Conservation (phyloP, 805 yeast genomes). For the Myxozyma monticola region DNA sequence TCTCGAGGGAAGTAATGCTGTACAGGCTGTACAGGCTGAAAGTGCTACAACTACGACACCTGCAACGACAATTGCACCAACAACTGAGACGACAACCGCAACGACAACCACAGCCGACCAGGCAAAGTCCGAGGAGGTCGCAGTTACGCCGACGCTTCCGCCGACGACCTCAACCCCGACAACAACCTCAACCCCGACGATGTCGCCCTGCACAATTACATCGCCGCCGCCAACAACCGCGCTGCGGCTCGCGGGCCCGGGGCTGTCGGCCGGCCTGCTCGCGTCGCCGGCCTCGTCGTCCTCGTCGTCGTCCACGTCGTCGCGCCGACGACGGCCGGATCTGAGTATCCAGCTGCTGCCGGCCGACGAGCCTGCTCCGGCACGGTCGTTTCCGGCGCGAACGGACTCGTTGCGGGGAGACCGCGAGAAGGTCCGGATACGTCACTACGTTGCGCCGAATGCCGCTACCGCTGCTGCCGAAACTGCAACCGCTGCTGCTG, state of each 20-base stretch:
- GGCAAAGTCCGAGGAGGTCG: not conserved
- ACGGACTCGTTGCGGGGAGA: slow-evolving; percentile 34
- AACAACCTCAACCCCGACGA: slow-evolving; percentile 3
- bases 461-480: slow-evolving; percentile 2
- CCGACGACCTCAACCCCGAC: not conserved
- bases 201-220: not conserved
- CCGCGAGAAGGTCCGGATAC: too few species aligned
- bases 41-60: slow-evolving; percentile 1
- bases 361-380: slow-evolving; percentile 5
- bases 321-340: slow-evolving; percentile 26
- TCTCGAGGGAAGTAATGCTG: too few species aligned
- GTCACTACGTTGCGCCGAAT: not conserved
- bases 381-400: slow-evolving; percentile 15
- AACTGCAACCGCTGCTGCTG: slow-evolving; percentile 4
- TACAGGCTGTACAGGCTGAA: too few species aligned
- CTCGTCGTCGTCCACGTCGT: slow-evolving; percentile 3
- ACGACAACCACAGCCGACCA: not conserved
- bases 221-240: not conserved
- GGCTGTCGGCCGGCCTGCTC: not conserved
- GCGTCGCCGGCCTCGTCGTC: not conserved
- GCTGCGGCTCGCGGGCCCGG: not conserved
- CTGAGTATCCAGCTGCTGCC: slow-evolving; percentile 23
- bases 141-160: not conserved
- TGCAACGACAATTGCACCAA: not conserved
- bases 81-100: too few species aligned